Evolutionary conservation across 2,329 filamentous ascomycete species (phyloP).

Genomic region (Botryotinia narcissicola): DNA sequence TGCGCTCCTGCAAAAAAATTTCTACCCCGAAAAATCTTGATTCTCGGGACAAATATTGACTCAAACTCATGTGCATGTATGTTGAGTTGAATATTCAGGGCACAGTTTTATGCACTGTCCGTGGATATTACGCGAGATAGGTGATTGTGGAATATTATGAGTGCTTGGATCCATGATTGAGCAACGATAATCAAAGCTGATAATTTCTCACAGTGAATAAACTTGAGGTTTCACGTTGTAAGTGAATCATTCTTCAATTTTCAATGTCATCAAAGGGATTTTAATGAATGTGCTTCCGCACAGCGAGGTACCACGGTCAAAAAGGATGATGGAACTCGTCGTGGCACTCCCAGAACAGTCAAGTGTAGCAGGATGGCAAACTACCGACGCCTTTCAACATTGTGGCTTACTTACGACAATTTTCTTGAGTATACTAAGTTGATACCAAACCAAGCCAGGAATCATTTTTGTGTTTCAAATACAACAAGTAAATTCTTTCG

Average conservation of each 20-base stretch:
- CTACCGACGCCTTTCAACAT: background rate
- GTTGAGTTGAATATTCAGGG: rapidly evolving
- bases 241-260: rapidly evolving
- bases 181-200: rapidly evolving
- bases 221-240: background rate
- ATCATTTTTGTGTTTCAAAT: background rate
- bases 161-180: rapidly evolving
- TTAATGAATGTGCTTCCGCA: rapidly evolving
- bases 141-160: background rate
- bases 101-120: rapidly evolving
- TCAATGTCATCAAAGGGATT: rapidly evolving
- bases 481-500: background rate
- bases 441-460: background rate
- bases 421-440: background rate
- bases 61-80: background rate
- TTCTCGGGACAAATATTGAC: background rate
- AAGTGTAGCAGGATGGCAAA: background rate
- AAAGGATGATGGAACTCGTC: rapidly evolving
- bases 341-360: background rate
- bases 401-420: rapidly evolving
- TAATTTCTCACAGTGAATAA: rapidly evolving
- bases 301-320: background rate
- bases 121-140: background rate
- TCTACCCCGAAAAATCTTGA: background rate
- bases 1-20: too few relatives aligned